Evolutionary conservation across 768 basidiomycete species (phyloP), one percentile per base, ranked within the genome.

Genomic region (Amanita rimosa): DNA sequence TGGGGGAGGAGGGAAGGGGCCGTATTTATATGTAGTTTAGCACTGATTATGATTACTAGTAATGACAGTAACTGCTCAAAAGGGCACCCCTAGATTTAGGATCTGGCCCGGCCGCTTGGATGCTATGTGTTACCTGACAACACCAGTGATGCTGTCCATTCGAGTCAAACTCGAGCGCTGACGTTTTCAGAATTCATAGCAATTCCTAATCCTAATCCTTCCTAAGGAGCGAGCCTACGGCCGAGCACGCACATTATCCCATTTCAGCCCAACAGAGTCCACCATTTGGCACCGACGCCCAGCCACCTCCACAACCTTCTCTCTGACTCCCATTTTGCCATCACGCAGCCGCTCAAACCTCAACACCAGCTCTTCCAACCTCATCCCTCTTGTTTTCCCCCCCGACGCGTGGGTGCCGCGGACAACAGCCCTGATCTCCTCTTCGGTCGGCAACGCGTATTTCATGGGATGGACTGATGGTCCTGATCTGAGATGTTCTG

Each of bases 281-380:
- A 76, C 68, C 36, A 79, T 61, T 35, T 73, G 69, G 57, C 87
- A 91, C 57, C 70, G 75, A 56, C 91, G 81, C 49, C 68, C 59
- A 10, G 86, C 73, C 41, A 96, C 79, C 54, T 93, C 91, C 31
- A 76, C 54, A 17, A 95, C 70, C 66, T 93, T 96, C 57, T 82
- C 81, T 57, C 64, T 69, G 2, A 89, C 78, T 22, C 87, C 89
- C 40, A 68, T 59, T 64, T 79, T 79, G 24, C 74, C 69, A 53
- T 65, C 59, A 26, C 72, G 70, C 42, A 74, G 52, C 24, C 69
- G 64, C 35, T 72, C 64, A 53, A 81, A 81, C 58, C 72, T 72
- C 21, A 70, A 64, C 4, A 88, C 57, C 38, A 93, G 62, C 57
- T 92, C 87, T 31, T 78, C 69, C 46, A 76, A 60, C 6, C 73